Base-by-base conservation (phyloP, 345 rosid genomes). In the Citrus unshiu region DNA sequence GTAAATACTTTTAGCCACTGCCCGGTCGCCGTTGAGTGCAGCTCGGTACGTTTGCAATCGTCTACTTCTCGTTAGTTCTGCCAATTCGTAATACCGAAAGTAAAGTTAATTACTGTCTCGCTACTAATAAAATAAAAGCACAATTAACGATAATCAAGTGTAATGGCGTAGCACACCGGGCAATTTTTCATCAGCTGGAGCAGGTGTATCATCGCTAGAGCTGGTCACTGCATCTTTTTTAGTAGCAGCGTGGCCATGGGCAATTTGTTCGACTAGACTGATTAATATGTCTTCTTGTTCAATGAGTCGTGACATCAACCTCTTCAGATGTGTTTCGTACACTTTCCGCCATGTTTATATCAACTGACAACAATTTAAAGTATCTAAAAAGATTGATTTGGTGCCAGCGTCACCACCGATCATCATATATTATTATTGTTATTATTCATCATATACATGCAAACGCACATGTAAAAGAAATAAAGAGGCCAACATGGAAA, bases 21-120 rank as follows among this genome's bases (percentile, higher is more conserved):
- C 60, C 78, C 82, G 59, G 59, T 79, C 54, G 10, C 82, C 78
- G 18, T 61, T 67, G 25, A 79, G 8, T 19, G 82, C 82, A 19
- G 78, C 78, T 13, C 49, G 73, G 43, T 67, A 74, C 30, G 74
- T 7, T 2, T 67, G 18, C 18, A 73, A 18, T 5, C 35, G 12
- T 35, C 25, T 9, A 1, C 16, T 39, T 78, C 64, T 78, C 5
- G 9, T 7, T 6, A 46, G 22, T 35, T 7, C 76, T 62, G 76
- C 49, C 24, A 37, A 59, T 39, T 61, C 5, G 39, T 13, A 24
- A 16, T 4, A 4, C 21, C 57, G 4, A 51, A 51, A 51, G 4
- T 51, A 4, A 16, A 51, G 2, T 51, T 51, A 18, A 16, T 51
- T 51, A 13, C 57, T 4, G 10, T n/a, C n/a, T n/a, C 24, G 6